Percentiles rank a stretch among this genome's conserved stretches.
Evolutionary conservation across 306 rosid genomes (phyloP).

Genomic region (Fragaria iinumae): DNA sequence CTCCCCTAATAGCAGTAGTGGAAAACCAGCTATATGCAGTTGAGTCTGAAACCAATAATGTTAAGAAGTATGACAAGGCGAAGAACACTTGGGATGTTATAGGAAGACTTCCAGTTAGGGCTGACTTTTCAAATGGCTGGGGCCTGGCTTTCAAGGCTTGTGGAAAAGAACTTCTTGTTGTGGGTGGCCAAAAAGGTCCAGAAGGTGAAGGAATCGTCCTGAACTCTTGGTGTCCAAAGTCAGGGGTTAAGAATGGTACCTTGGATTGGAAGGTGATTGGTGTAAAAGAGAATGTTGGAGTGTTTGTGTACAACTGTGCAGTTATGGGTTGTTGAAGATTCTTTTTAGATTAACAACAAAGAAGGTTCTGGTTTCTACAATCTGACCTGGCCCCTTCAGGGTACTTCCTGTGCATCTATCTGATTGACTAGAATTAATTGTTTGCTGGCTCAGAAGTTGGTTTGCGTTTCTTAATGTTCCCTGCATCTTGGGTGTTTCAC

Average conservation of each 20-base stretch:
- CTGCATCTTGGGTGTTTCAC: constrained; percentile 45
- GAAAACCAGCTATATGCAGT: constrained; percentile 73
- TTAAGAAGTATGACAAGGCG: constrained; percentile 75
- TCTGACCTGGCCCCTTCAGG: constrained; percentile 53
- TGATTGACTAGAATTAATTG: constrained; percentile 52
- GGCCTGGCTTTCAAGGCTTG: constrained; percentile 98
- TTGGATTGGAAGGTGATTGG: constrained; percentile 87
- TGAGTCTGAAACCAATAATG: constrained; percentile 84
- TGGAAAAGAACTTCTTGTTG: constrained; percentile 77
- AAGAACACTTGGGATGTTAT: constrained; percentile 71
- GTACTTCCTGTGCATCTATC: constrained; percentile 43
- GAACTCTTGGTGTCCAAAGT: constrained; percentile 73
- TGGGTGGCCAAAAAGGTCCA: constrained; percentile 91
- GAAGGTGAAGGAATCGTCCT: constrained; percentile 85
- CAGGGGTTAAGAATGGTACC: constrained; percentile 62
- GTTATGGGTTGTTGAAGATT: constrained; percentile 86
- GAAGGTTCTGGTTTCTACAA: constrained; percentile 46
- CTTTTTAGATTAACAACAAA: constrained; percentile 56
- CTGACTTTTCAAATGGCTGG: constrained; percentile 88
- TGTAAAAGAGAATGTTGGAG: constrained; percentile 78
- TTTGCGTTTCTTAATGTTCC: constrained; percentile 50
- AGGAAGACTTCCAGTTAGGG: constrained; percentile 92
- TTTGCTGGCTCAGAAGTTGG: constrained; percentile 47
- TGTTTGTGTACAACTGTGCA: constrained; percentile 94
- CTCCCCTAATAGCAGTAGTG: constrained; percentile 96